These are phyloP conservation scores for Pyrenochaeta sp. DNA, from an alignment of 2,329 filamentous ascomycete genomes.

Conservation along the genomic window DNA sequence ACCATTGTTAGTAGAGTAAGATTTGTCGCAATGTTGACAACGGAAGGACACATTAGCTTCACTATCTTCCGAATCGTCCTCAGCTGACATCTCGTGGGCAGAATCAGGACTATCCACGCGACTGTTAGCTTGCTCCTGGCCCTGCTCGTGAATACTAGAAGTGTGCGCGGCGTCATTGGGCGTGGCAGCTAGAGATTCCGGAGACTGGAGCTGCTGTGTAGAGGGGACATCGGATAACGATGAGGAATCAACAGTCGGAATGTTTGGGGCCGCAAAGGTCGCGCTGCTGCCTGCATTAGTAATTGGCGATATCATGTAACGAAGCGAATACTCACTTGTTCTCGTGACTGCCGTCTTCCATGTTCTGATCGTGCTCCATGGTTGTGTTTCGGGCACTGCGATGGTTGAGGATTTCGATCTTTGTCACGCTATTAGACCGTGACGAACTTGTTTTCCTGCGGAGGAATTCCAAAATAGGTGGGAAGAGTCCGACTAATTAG, in stretches of 20 bases:
- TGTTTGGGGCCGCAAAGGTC: neutral
- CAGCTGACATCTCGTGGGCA: neutral
- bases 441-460: neutral
- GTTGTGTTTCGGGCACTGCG: neutral
- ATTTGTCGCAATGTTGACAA: conserved; percentile 8
- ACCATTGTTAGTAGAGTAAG: neutral
- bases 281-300: neutral
- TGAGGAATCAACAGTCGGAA: neutral
- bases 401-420: neutral
- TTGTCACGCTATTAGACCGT: neutral
- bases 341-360: neutral
- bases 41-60: neutral
- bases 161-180: neutral
- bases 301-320: neutral
- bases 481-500: neutral
- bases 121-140: neutral
- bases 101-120: neutral
- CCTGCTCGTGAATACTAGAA: neutral
- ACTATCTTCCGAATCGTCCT: neutral
- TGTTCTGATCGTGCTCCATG: neutral
- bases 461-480: neutral
- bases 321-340: neutral
- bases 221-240: neutral
- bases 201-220: neutral
- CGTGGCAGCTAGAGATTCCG: neutral